phyloP scores from a whole-genome alignment of 306 rosid genomes.

The Quercus variabilis region DNA sequence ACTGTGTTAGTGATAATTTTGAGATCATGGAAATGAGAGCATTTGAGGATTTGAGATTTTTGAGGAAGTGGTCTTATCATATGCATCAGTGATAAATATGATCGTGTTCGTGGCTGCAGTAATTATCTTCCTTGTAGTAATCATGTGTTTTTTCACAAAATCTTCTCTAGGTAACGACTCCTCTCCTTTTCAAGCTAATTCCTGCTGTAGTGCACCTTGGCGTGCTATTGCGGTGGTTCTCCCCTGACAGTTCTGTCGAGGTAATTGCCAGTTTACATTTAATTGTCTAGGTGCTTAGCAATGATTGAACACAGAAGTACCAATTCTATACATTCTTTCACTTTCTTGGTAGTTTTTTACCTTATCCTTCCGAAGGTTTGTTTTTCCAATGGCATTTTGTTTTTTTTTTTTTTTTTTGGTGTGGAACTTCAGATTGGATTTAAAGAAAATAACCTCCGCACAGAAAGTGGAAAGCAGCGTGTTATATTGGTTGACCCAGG shows the following conservation, averaged over 20 bases:
- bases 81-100: neutral
- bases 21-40: neutral
- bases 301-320: neutral
- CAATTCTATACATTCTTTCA: neutral
- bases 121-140: neutral
- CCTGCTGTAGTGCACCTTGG: slow-evolving; percentile 97
- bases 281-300: neutral
- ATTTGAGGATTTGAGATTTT: neutral
- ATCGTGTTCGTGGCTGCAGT: neutral
- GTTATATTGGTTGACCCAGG: slow-evolving; percentile 69
- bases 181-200: slow-evolving; percentile 90
- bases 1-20: neutral
- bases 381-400: slow-evolving; percentile 11
- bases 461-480: slow-evolving; percentile 89
- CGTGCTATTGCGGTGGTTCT: slow-evolving; percentile 85
- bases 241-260: slow-evolving; percentile 75
- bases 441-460: slow-evolving; percentile 82
- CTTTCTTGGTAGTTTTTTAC: neutral
- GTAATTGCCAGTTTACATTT: slow-evolving; percentile 27
- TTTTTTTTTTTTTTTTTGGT: too few relatives aligned
- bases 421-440: slow-evolving; percentile 51
- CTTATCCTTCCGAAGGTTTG: neutral
- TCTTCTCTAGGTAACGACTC: slow-evolving; percentile 78
- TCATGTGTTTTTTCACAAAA: neutral
- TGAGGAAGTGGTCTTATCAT: neutral